A percentile compares a stretch with the other conserved stretches of the same genome.
Evolutionary conservation across 2,329 filamentous ascomycete species (phyloP).

Genomic region (Penicillium sp.): DNA sequence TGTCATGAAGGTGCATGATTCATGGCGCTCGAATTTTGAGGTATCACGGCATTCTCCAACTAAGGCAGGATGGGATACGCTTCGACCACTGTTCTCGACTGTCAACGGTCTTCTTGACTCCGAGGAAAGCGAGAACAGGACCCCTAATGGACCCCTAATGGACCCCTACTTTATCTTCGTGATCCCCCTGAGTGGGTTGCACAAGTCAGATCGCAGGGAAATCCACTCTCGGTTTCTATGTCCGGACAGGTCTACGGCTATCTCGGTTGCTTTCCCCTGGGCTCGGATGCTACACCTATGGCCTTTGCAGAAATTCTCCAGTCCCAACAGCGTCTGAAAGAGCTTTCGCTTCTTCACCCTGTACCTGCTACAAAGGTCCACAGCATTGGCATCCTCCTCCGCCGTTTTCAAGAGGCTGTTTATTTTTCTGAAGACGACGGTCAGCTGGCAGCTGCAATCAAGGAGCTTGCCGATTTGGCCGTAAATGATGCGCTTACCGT

Average conservation of each 20-base stretch:
- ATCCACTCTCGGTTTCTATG: slow-evolving; percentile 38
- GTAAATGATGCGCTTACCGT: slow-evolving; percentile 29
- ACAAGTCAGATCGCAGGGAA: slow-evolving; percentile 30
- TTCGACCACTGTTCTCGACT: slow-evolving; percentile 27
- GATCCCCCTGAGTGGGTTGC: slow-evolving; percentile 34
- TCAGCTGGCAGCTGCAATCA: slow-evolving; percentile 26
- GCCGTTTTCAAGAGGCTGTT: slow-evolving; percentile 29
- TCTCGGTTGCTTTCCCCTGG: slow-evolving; percentile 48
- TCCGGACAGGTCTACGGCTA: slow-evolving; percentile 36
- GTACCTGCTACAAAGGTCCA: slow-evolving; percentile 34
- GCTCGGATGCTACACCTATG: slow-evolving; percentile 39
- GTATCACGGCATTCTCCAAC: slow-evolving; percentile 19
- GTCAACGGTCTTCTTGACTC: slow-evolving; percentile 27
- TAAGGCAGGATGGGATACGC: slow-evolving; percentile 24
- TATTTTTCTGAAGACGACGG: slow-evolving; percentile 18
- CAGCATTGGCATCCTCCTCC: slow-evolving; percentile 31
- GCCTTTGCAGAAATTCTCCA: slow-evolving; percentile 45
- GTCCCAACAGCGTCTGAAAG: slow-evolving; percentile 43
- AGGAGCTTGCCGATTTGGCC: slow-evolving; percentile 29
- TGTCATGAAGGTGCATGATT: slow-evolving; percentile 44
- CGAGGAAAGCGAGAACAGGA: slow-evolving; percentile 14
- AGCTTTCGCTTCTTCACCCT: slow-evolving; percentile 41
- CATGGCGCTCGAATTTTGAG: slow-evolving; percentile 37
- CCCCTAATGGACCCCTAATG: slow-evolving; percentile 2
- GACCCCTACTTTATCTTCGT: slow-evolving; percentile 14